phyloP scores from a whole-genome alignment of 1,284 basidiomycete species.

The Malassezia restricta region DNA sequence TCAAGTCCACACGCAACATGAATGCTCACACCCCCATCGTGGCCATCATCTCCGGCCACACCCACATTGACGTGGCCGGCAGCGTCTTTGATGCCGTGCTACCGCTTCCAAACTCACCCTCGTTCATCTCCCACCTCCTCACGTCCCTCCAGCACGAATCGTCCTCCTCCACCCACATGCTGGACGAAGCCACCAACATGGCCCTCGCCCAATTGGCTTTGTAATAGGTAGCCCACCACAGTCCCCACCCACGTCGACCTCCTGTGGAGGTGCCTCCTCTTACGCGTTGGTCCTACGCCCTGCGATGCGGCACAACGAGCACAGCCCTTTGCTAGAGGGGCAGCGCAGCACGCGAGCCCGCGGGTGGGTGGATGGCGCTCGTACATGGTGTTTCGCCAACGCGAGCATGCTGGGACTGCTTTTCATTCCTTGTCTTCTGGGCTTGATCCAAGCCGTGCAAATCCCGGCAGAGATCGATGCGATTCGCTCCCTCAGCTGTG shows the following conservation, averaged over 20 bases:
- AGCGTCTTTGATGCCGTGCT: constrained; percentile 49
- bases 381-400: too few relatives aligned
- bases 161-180: background rate
- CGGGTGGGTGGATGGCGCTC: too few relatives aligned
- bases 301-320: too few relatives aligned
- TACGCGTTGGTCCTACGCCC: too few relatives aligned
- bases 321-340: too few relatives aligned
- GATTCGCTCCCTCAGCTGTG: constrained; percentile 14
- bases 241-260: too few relatives aligned
- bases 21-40: constrained; percentile 81
- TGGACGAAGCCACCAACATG: background rate
- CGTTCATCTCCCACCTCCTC: constrained; percentile 26
- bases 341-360: too few relatives aligned
- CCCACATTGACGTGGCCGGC: constrained; percentile 21
- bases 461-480: constrained; percentile 15
- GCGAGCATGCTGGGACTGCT: background rate
- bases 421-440: constrained; percentile 4
- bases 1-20: constrained; percentile 85
- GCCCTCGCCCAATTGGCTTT: constrained; percentile 2
- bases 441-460: constrained; percentile 9
- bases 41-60: constrained; percentile 52
- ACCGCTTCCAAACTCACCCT: constrained; percentile 9
- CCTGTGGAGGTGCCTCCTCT: too few relatives aligned
- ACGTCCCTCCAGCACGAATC: constrained; percentile 36
- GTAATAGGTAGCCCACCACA: background rate